phyloP scores from a whole-genome alignment of 345 rosid species.

The Noccaea bulbosa region DNA sequence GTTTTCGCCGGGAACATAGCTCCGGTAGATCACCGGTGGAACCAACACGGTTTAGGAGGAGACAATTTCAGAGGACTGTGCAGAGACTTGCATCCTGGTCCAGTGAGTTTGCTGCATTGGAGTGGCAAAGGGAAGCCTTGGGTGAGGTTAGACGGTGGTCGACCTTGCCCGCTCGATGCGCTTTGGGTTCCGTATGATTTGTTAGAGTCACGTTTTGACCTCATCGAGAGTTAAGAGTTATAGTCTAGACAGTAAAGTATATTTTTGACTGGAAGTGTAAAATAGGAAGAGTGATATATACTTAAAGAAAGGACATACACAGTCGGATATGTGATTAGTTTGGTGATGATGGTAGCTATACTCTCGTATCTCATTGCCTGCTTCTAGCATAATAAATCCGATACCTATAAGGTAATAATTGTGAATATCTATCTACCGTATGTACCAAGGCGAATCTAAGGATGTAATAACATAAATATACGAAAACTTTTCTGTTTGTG shows the following conservation, averaged over 20 bases:
- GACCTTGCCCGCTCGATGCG: conserved; percentile 64
- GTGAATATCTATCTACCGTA: conserved; percentile 37
- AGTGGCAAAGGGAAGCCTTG: conserved; percentile 81
- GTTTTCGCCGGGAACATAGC: conserved; percentile 82
- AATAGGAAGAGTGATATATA: conserved; percentile 32
- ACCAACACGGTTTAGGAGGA: conserved; percentile 85
- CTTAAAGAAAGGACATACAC: conserved; percentile 16
- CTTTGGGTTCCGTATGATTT: conserved; percentile 66
- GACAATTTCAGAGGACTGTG: conserved; percentile 61
- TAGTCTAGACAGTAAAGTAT: conserved; percentile 15
- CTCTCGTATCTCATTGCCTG: conserved; percentile 9
- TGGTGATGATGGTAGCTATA: conserved; percentile 13
- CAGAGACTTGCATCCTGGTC: conserved; percentile 66
- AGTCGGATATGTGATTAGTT: conserved; percentile 23
- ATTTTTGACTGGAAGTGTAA: conserved; percentile 32
- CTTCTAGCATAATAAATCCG: conserved; percentile 27
- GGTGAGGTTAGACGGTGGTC: conserved; percentile 55
- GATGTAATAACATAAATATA: conserved; percentile 18
- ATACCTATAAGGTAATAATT: conserved; percentile 24
- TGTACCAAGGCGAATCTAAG: conserved; percentile 9
- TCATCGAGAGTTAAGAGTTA: conserved; percentile 47
- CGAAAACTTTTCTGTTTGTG: background rate
- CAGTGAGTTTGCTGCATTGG: conserved; percentile 71
- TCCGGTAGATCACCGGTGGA: conserved; percentile 82
- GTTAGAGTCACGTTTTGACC: conserved; percentile 47